Evolutionary conservation across 306 rosid genomes (phyloP), one percentile per base, ranked within the genome.

Genomic region (Citrullus amarus): DNA sequence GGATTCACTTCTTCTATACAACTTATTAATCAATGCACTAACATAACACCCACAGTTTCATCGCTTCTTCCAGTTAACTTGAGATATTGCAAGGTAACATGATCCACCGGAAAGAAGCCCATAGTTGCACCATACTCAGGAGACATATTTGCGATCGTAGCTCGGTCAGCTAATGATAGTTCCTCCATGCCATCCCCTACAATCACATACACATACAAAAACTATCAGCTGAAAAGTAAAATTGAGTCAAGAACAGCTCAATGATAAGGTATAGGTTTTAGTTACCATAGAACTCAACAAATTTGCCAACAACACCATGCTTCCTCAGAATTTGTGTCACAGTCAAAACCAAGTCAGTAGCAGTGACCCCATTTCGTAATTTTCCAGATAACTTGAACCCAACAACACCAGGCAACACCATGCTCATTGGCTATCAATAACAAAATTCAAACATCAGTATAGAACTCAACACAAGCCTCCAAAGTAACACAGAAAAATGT

Each of bases 91-190:
- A 95, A 87, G 56, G 98, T 94, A 82, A 94, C 93, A 69, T 86
- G 97, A 86, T 92, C 97, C 57, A 95, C 99, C 20, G 97, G 97
- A 84, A 95, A 95, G 91, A 92, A 95, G 18, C 97, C 99, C 99
- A 96, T 96, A 51, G 99, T 92, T 81, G 98, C 99, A 82, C 99
- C 99, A 88, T 96, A 96, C 74, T 96, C 99, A 2, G 98, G 99
- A 83, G 99, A 90, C 99, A 96, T 96, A 80, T 96, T 96, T 63
- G 99, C 99, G 80, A 96, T 96, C 54, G 99, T 96, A 69, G 99
- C 98, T 87, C 99, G 85, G 80, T 96, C 99, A 83, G 99, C 98
- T 83, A 95, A 85, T 38, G 98, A 89, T 81, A 95, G 84, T 77
- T 89, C 83, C 74, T 91, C 88, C 99, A 96, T 91, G 80, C 99